Conservation (phyloP, 2,329 filamentous ascomycete genomes). For the Mycosphaerella sp. region DNA sequence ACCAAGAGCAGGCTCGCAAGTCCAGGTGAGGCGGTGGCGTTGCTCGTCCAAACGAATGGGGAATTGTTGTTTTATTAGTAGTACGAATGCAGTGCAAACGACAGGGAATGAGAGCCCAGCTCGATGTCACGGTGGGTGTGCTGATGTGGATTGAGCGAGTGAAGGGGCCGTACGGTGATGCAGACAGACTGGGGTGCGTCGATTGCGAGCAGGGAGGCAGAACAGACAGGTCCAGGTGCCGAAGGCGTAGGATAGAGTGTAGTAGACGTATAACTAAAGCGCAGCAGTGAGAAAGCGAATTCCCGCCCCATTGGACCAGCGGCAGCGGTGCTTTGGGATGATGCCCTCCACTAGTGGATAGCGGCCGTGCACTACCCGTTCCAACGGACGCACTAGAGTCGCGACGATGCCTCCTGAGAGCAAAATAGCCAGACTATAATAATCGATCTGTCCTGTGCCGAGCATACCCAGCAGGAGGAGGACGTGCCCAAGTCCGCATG, state of each 20-base stretch:
- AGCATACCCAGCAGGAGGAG: neutral
- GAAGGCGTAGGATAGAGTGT: constrained; percentile 7
- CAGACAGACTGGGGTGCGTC: constrained; percentile 11
- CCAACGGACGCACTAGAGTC: constrained; percentile 7
- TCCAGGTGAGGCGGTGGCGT: neutral
- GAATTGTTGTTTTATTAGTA: neutral
- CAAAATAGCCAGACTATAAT: constrained; percentile 6
- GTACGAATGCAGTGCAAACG: neutral
- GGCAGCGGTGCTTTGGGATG: constrained; percentile 13
- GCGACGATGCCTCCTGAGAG: constrained; percentile 8
- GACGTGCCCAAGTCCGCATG: neutral
- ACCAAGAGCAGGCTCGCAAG: neutral
- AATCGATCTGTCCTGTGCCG: neutral
- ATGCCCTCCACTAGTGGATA: constrained; percentile 14
- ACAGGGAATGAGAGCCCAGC: neutral
- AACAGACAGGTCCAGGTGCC: constrained; percentile 13
- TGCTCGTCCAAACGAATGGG: neutral
- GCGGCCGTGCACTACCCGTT: constrained; percentile 11
- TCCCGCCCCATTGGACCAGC: constrained; percentile 9
- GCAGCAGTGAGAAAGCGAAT: constrained; percentile 1
- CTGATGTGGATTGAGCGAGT: neutral
- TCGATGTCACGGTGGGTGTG: neutral
- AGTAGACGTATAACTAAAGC: constrained; percentile 1
- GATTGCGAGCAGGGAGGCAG: constrained; percentile 8
- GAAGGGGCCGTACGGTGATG: constrained; percentile 1